Evolutionary conservation across 495 filamentous ascomycete species (phyloP), one percentile per base, ranked within the genome.

Genomic region (Aspergillus bertholletiae): DNA sequence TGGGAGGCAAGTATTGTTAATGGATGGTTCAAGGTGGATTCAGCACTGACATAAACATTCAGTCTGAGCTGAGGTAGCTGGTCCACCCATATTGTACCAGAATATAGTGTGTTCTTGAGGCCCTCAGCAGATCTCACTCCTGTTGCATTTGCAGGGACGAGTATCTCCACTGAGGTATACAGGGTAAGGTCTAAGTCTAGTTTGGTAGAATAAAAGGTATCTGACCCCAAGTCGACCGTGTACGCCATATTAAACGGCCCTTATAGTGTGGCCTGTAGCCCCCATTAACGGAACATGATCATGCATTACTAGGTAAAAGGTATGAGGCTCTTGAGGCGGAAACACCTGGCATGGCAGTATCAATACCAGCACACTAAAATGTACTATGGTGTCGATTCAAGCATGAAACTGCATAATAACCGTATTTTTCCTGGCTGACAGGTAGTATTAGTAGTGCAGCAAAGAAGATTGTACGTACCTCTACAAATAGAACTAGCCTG

Each of bases 1-100:
- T 13, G 39, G 12, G 60, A 57, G n/a, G 56, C 24, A 7, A 73
- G 61, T 7, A 32, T 37, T 40, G 58, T 51, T 12, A 44, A 20
- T 9, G 46, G 17, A 17, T 22, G 5, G 1, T 48, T 37, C 12
- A 49, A 5, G 9, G 35, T 41, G 11, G 56, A 30, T 9, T 34
- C 39, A 11, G 49, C 27, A n/a, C 9, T 20, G 23, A 74, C 49
- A 3, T 46, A 53, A 7, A 74, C 45, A 26, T 62, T 34, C 2
- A 76, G 34, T 24, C 57, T 54, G 11, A 70, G 35, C 40, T 67
- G 63, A 7, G 70, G 67, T n/a, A 61, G 63, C 51, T 67, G 63
- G 15, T 46, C 60, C 1, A 73, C 56, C 72, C 71, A 76, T 17
- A 66, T 7, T 7, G 45, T 37, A 9, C 54, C 30, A 2, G 56